Evolutionary conservation across 305 asterid genomes (phyloP).

Genomic region (Solanum aculeatissimum): DNA sequence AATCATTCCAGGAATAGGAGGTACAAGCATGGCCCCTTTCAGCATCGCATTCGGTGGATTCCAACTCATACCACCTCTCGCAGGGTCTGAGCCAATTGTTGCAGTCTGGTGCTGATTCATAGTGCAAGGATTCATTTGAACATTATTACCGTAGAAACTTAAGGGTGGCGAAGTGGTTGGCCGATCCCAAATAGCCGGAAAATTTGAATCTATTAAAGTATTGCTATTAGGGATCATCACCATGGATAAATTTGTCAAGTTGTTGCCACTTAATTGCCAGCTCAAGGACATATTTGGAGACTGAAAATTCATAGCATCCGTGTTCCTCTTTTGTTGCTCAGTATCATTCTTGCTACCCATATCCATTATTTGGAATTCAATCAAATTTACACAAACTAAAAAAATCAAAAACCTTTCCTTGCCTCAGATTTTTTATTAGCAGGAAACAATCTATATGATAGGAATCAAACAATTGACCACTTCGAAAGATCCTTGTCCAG

Average conservation of each 20-base stretch:
- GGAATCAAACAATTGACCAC: neutral
- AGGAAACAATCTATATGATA: neutral
- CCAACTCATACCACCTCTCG: slow-evolving; percentile 25
- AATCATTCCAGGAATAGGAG: slow-evolving; percentile 33
- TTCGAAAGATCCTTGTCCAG: neutral
- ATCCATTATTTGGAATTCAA: slow-evolving; percentile 19
- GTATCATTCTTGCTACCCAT: slow-evolving; percentile 35
- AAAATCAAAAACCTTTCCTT: neutral
- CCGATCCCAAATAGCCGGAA: slow-evolving; percentile 51
- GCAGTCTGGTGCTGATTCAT: slow-evolving; percentile 15
- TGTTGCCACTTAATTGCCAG: slow-evolving; percentile 41
- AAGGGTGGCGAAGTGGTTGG: slow-evolving; percentile 23
- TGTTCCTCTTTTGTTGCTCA: slow-evolving; percentile 33
- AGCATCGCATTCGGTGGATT: slow-evolving; percentile 20
- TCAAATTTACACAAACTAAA: neutral
- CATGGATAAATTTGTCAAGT: slow-evolving; percentile 1
- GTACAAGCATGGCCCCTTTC: slow-evolving; percentile 17
- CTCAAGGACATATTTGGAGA: slow-evolving; percentile 32
- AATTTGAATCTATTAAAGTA: slow-evolving; percentile 30
- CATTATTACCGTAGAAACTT: slow-evolving; percentile 15
- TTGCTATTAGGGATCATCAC: slow-evolving; percentile 27
- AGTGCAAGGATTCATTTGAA: slow-evolving; percentile 22
- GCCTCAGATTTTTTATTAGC: neutral
- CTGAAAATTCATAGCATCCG: slow-evolving; percentile 28
- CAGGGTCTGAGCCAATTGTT: neutral